phyloP scores from a whole-genome alignment of 495 filamentous ascomycete species.

The Pyronema domesticum region DNA sequence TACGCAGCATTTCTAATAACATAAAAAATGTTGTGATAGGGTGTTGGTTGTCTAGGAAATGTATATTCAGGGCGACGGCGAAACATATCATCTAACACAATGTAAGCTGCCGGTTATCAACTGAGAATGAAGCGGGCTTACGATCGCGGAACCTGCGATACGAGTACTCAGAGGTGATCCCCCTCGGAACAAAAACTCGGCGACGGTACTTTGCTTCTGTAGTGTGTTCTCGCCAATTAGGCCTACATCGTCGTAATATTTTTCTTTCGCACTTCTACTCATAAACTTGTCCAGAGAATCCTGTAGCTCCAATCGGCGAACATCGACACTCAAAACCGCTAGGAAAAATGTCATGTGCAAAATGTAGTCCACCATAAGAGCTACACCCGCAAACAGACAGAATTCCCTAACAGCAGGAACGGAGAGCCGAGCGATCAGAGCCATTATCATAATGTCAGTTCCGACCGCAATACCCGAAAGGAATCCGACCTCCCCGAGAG shows the following conservation, averaged over 20 bases:
- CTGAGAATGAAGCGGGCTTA: slow-evolving; percentile 3
- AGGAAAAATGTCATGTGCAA: slow-evolving; percentile 57
- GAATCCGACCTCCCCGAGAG: slow-evolving; percentile 50
- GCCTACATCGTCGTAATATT: slow-evolving; percentile 1
- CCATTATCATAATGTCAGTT: slow-evolving; percentile 43
- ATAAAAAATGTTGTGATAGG: slow-evolving; percentile 28
- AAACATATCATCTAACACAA: slow-evolving; percentile 22
- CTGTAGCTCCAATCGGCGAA: slow-evolving; percentile 48
- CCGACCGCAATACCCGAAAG: slow-evolving; percentile 40
- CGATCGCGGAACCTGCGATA: slow-evolving; percentile 25
- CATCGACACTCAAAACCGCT: slow-evolving; percentile 54
- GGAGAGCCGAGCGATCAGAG: slow-evolving; percentile 37
- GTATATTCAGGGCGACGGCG: slow-evolving; percentile 27
- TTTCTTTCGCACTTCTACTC: slow-evolving; percentile 15
- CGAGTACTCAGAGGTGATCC: slow-evolving; percentile 22
- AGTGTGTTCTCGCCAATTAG: background rate
- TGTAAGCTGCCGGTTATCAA: slow-evolving; percentile 1
- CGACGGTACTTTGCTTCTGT: background rate
- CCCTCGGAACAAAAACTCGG: slow-evolving; percentile 11
- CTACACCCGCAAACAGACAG: slow-evolving; percentile 51
- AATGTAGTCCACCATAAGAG: slow-evolving; percentile 49
- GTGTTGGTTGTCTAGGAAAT: slow-evolving; percentile 44
- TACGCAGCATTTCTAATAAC: slow-evolving; percentile 25
- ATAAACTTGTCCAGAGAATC: slow-evolving; percentile 30
- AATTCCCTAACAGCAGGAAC: slow-evolving; percentile 47